Percentiles rank a stretch among this genome's conserved stretches.
phyloP scores from a whole-genome alignment of 2,329 filamentous ascomycete species.

The Pseudogymnoascus sp. region DNA sequence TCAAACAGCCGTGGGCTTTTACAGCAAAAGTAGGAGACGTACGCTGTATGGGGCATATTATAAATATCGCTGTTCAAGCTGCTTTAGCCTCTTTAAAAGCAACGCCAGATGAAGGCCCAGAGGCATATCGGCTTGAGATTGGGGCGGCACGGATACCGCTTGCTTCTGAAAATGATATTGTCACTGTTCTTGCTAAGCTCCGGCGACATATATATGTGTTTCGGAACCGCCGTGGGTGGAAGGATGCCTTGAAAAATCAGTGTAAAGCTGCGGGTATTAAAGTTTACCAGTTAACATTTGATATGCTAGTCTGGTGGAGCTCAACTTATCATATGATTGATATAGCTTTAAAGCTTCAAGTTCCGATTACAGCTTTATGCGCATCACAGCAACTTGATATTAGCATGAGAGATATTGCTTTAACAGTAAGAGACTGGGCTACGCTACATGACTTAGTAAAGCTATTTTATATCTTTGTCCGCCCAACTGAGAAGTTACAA shows the following conservation, averaged over 20 bases:
- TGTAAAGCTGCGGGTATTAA: background rate
- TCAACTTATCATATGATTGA: background rate
- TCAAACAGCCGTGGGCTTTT: background rate
- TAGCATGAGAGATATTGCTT: background rate
- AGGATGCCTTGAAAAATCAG: background rate
- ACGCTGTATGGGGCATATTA: background rate
- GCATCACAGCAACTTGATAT: background rate
- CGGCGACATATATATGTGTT: background rate
- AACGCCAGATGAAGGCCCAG: background rate
- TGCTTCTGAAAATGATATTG: background rate
- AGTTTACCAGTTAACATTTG: background rate
- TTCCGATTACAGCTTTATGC: background rate
- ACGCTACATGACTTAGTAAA: background rate
- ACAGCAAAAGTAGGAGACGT: background rate
- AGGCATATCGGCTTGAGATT: background rate
- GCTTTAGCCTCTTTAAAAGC: background rate
- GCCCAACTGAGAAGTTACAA: background rate
- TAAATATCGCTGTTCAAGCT: background rate
- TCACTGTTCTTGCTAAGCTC: background rate
- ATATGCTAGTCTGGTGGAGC: background rate
- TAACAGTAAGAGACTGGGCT: background rate
- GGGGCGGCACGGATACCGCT: background rate
- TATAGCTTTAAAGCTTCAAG: background rate
- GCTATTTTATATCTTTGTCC: background rate
- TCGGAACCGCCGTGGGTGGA: background rate